Evolutionary conservation across 306 rosid genomes (phyloP).

Genomic region (Inga laurina): DNA sequence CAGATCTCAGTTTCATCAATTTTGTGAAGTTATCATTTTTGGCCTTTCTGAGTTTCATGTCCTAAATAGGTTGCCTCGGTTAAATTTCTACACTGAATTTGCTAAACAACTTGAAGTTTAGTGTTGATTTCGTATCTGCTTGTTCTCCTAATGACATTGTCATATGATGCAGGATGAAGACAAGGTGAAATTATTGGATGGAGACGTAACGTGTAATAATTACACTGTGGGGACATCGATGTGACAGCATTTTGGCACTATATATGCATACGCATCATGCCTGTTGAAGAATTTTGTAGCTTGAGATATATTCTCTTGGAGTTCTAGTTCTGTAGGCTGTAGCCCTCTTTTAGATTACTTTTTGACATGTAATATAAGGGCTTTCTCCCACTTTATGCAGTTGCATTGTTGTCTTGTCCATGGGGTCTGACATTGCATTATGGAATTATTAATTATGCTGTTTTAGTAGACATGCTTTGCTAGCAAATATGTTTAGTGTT

Average conservation of each 20-base stretch:
- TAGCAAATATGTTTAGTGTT: slow-evolving; percentile 19
- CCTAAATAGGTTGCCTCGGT: not conserved
- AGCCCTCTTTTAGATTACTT: slow-evolving; percentile 27
- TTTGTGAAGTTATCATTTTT: not conserved
- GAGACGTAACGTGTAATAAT: slow-evolving; percentile 40
- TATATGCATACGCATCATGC: slow-evolving; percentile 22
- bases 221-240: slow-evolving; percentile 44
- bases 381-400: slow-evolving; percentile 20
- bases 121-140: not conserved
- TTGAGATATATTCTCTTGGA: slow-evolving; percentile 15
- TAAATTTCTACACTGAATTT: not conserved
- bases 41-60: not conserved
- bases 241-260: slow-evolving; percentile 22
- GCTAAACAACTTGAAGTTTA: not conserved
- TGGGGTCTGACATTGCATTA: slow-evolving; percentile 28
- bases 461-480: slow-evolving; percentile 25
- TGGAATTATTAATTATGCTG: slow-evolving; percentile 29
- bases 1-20: not conserved
- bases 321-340: slow-evolving; percentile 23
- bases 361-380: slow-evolving; percentile 13
- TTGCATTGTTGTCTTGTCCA: slow-evolving; percentile 21
- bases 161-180: slow-evolving; percentile 68
- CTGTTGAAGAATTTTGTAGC: slow-evolving; percentile 33
- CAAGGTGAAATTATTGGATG: slow-evolving; percentile 39
- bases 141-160: slow-evolving; percentile 1